Evolutionary conservation across 345 rosid species (phyloP).

Genomic region (Melaleuca alternifolia): DNA sequence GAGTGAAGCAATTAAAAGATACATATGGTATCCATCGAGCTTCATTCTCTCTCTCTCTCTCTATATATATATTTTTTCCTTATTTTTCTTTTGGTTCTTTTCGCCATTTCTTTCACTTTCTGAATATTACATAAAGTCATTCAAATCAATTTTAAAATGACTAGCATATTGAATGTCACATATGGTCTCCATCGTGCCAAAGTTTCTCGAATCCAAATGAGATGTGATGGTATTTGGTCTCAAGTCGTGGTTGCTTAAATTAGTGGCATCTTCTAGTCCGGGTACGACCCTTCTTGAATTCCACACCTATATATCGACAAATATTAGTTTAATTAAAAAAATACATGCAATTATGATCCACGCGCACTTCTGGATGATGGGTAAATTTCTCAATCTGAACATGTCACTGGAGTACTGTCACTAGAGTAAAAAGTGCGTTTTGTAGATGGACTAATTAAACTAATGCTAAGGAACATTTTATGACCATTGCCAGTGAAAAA

Average conservation of each 20-base stretch:
- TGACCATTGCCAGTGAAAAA: background rate
- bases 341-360: background rate
- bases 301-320: background rate
- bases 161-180: background rate
- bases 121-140: background rate
- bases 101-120: background rate
- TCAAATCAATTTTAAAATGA: background rate
- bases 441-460: background rate
- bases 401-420: background rate
- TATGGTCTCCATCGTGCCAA: background rate
- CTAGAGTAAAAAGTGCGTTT: background rate
- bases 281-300: background rate
- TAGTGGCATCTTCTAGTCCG: conserved; percentile 24
- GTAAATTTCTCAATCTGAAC: background rate
- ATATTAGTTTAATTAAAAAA: background rate
- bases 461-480: background rate
- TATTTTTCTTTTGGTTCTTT: background rate
- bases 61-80: background rate
- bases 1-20: conserved; percentile 1
- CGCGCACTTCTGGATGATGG: background rate
- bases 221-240: conserved; percentile 48
- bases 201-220: conserved; percentile 4
- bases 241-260: conserved; percentile 49
- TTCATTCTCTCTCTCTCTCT: background rate
- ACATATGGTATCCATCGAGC: conserved; percentile 3